phyloP scores from a whole-genome alignment of 257 asterid species.

The Rhazya stricta region DNA sequence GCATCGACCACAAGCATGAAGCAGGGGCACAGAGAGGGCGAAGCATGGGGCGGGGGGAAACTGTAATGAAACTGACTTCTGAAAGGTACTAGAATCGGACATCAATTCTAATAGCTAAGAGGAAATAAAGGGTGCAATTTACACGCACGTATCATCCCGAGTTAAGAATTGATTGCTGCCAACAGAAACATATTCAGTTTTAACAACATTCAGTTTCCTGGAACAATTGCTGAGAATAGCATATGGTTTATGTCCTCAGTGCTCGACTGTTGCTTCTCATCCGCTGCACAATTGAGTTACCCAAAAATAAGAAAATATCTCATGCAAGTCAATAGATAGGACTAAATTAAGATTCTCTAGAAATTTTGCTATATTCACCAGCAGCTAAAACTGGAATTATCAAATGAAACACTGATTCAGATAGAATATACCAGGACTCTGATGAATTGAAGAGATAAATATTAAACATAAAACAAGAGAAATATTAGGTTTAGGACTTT shows the following conservation, averaged over 20 bases:
- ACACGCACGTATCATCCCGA: neutral
- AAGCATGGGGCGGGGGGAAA: no score
- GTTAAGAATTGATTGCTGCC: neutral
- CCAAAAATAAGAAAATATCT: slow-evolving; percentile 4
- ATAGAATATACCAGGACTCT: neutral
- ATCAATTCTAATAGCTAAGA: neutral
- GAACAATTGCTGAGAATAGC: slow-evolving; percentile 86
- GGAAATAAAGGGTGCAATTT: neutral
- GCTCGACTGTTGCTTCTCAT: slow-evolving; percentile 43
- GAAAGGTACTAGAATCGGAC: no score
- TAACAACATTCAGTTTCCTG: slow-evolving; percentile 36
- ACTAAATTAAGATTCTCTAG: neutral
- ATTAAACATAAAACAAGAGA: neutral
- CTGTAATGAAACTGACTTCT: no score
- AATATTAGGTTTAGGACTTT: neutral
- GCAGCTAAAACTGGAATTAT: neutral
- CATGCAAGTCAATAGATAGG: neutral
- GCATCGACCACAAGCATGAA: no score
- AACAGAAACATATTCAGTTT: neutral
- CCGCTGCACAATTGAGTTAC: slow-evolving; percentile 41
- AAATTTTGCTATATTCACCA: neutral
- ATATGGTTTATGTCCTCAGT: slow-evolving; percentile 65
- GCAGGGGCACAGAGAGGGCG: no score
- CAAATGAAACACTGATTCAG: neutral
- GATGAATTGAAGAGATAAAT: neutral